These are phyloP conservation scores for Candida silvicultrix DNA, from an alignment of 805 yeast genomes.

Conservation along the genomic window DNA sequence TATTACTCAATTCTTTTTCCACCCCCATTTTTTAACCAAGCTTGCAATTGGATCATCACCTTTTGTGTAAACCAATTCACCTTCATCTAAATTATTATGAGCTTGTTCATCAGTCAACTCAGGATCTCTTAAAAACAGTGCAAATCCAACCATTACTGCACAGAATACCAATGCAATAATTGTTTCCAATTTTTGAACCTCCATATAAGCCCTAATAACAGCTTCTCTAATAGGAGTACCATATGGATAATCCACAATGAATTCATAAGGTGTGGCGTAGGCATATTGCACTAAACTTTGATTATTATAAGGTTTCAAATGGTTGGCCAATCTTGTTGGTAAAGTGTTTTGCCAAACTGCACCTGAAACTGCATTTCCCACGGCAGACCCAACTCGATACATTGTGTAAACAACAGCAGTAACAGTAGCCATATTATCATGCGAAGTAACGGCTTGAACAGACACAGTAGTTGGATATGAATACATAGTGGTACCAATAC, in stretches of 20 bases:
- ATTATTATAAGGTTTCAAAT: slow-evolving; percentile 24
- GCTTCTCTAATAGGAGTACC: slow-evolving; percentile 56
- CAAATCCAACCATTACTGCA: slow-evolving; percentile 37
- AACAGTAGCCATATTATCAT: slow-evolving; percentile 63
- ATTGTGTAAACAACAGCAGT: slow-evolving; percentile 51
- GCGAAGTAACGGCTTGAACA: slow-evolving; percentile 52
- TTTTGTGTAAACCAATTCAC: slow-evolving; percentile 1
- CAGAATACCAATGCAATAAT: slow-evolving; percentile 43
- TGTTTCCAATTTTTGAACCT: slow-evolving; percentile 49
- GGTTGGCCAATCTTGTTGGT: slow-evolving; percentile 32
- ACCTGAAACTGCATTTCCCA: slow-evolving; percentile 60
- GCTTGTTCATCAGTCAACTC: slow-evolving; percentile 22
- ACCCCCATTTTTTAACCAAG: not conserved
- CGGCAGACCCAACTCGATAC: slow-evolving; percentile 59
- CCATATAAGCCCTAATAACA: slow-evolving; percentile 50
- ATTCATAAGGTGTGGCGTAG: slow-evolving; percentile 43
- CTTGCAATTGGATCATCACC: not conserved
- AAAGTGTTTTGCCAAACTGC: slow-evolving; percentile 67
- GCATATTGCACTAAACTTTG: slow-evolving; percentile 32
- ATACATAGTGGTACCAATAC: slow-evolving; percentile 68
- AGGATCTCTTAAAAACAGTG: slow-evolving; percentile 44
- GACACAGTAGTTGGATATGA: slow-evolving; percentile 63
- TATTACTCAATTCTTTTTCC: not conserved
- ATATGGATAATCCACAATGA: slow-evolving; percentile 44
- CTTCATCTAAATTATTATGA: slow-evolving; percentile 5